A percentile compares a stretch with the other conserved stretches of the same genome.
These are phyloP conservation scores for Talaromyces sp. DNA, from an alignment of 2,329 filamentous ascomycete species.

Conservation along the genomic window DNA sequence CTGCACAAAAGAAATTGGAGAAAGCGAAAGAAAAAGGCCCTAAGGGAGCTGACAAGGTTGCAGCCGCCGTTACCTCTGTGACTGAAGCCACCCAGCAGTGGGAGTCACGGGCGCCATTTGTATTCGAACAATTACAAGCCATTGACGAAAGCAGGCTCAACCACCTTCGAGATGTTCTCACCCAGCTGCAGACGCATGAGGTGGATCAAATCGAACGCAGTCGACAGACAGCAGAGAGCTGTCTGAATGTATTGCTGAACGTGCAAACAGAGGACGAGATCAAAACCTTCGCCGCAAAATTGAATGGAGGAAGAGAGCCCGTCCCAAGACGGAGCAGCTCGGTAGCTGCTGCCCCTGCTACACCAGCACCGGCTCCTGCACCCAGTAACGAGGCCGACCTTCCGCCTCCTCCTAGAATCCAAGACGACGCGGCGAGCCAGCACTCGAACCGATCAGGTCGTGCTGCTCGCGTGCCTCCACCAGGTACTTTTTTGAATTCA, in stretches of 20 bases:
- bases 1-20: constrained; percentile 77
- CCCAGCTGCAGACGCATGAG: constrained; percentile 90
- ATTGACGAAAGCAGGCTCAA: constrained; percentile 87
- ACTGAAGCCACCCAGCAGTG: constrained; percentile 80
- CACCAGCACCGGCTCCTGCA: constrained; percentile 21
- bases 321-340: constrained; percentile 25
- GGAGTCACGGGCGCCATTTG: constrained; percentile 90
- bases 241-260: constrained; percentile 77
- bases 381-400: constrained; percentile 29
- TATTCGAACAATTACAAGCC: constrained; percentile 88
- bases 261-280: constrained; percentile 86
- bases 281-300: constrained; percentile 44
- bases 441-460: constrained; percentile 50
- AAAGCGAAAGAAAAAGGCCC: constrained; percentile 78
- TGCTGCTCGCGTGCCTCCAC: constrained; percentile 31
- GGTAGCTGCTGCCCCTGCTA: constrained; percentile 21
- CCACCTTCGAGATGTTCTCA: constrained; percentile 83
- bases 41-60: constrained; percentile 68
- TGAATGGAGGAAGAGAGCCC: constrained; percentile 36
- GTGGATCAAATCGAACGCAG: constrained; percentile 78
- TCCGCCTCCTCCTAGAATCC: constrained; percentile 38
- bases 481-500: constrained; percentile 22
- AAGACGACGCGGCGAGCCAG: constrained; percentile 55
- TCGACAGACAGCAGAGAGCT: constrained; percentile 70
- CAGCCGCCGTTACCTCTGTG: constrained; percentile 66